These are phyloP conservation scores for Cercospora canescens DNA, from an alignment of 2,329 filamentous ascomycete species.

Conservation along the genomic window DNA sequence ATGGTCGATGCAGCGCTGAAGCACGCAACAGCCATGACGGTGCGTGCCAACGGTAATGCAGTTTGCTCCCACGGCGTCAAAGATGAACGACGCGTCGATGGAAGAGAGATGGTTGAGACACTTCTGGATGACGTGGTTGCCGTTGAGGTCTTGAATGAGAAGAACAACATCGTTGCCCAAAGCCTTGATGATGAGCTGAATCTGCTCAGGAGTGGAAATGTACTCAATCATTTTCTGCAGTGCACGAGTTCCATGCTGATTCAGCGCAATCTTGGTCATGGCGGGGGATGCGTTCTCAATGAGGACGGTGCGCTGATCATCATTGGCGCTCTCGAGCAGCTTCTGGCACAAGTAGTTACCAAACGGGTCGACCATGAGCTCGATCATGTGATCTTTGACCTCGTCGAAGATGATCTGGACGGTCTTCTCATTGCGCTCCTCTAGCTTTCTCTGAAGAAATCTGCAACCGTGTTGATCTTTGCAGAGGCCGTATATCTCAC, in stretches of 20 bases:
- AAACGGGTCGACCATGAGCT: slow-evolving; percentile 98
- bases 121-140: slow-evolving; percentile 99
- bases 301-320: slow-evolving; percentile 89
- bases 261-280: slow-evolving; percentile 90
- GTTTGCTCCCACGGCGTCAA: slow-evolving; percentile 83
- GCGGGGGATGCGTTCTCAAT: slow-evolving; percentile 86
- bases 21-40: slow-evolving; percentile 94
- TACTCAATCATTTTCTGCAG: slow-evolving; percentile 99
- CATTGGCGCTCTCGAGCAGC: slow-evolving; percentile 89
- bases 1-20: slow-evolving; percentile 98
- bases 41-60: slow-evolving; percentile 93
- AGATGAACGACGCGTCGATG: slow-evolving; percentile 90
- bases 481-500: slow-evolving; percentile 86
- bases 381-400: slow-evolving; percentile 89
- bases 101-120: slow-evolving; percentile 91
- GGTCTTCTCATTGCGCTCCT: slow-evolving; percentile 80
- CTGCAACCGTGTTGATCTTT: slow-evolving; percentile 98
- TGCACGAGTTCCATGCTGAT: slow-evolving; percentile 94
- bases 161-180: slow-evolving; percentile 83
- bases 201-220: slow-evolving; percentile 81
- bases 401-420: slow-evolving; percentile 93
- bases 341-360: slow-evolving; percentile 99
- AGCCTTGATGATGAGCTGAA: slow-evolving; percentile 82
- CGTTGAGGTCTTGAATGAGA: slow-evolving; percentile 94
- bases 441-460: slow-evolving; percentile 94